Evolutionary conservation across 176 grass and related monocot species (phyloP), one percentile per base, ranked within the genome.

Genomic region (Leersia perrieri): DNA sequence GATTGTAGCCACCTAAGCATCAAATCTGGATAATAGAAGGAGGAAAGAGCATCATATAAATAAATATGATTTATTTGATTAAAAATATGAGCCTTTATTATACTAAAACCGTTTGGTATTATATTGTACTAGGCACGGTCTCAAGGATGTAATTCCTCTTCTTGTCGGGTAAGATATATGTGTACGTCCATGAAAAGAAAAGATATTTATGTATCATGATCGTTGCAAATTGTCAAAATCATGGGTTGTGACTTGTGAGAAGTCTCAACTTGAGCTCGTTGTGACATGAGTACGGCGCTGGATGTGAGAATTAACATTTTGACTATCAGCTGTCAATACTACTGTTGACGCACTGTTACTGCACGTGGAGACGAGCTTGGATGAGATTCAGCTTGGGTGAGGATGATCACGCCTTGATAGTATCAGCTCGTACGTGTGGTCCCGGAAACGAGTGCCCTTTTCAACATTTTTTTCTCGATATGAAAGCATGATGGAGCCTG

Each of bases 371-470:
- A 33, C 80, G 16, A 73, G 22, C 68, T 33, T 58, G 53, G 53
- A 53, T 7, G n/a, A 76, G 64, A 36, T 76, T 78, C 66, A 71
- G 9, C n/a, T 60, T 51, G 75, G 36, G 58, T 27, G 68, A 78
- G 20, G 65, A 77, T 66, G 74, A 84, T 80, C 60, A 60, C 34
- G 68, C 72, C 33, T 30, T 11, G 68, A 84, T 79, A 31, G 30
- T 30, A 84, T 79, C 79, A 58, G 20, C 14, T 16, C 64, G 14
- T 33, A 28, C 64, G 14, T 33, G 34, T 75, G 81, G 82, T 89
- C 81, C 82, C 40, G 64, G 73, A 68, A 70, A 64, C 40, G 63
- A 74, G 2, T 26, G 58, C 12, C 0, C 53, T 76, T 51, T 77
- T 28, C 39, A 29, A 5, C 27, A 28, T 82, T 65, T 63, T 49